Evolutionary conservation across 306 rosid genomes (phyloP).

Genomic region (Dryas alaskensis): DNA sequence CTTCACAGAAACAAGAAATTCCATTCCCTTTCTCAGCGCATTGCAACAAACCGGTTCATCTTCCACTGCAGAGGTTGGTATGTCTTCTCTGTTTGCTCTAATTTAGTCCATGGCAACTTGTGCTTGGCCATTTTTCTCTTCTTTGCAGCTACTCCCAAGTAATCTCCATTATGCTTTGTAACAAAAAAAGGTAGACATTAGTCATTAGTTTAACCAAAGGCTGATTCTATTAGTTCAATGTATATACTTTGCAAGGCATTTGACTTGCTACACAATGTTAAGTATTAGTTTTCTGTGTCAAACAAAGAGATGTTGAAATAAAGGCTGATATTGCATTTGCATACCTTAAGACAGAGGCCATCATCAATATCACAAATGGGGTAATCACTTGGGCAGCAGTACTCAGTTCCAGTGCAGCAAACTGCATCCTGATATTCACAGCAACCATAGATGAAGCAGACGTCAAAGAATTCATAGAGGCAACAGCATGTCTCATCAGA

Average conservation of each 20-base stretch:
- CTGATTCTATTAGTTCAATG: neutral
- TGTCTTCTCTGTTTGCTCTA: conserved; percentile 37
- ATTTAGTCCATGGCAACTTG: conserved; percentile 67
- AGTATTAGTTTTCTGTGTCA: neutral
- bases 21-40: conserved; percentile 38
- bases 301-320: neutral
- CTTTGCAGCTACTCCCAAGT: conserved; percentile 59
- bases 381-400: conserved; percentile 69
- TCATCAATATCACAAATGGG: conserved; percentile 63
- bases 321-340: neutral
- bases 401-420: conserved; percentile 63
- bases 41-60: conserved; percentile 57
- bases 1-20: neutral
- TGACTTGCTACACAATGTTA: neutral
- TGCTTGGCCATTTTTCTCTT: conserved; percentile 55
- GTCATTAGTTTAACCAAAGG: neutral
- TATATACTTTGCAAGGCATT: neutral
- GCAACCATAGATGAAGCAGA: conserved; percentile 64
- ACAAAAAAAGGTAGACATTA: conserved; percentile 8
- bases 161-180: conserved; percentile 52
- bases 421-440: conserved; percentile 66
- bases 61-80: conserved; percentile 44
- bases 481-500: conserved; percentile 73
- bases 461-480: conserved; percentile 25
- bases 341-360: conserved; percentile 66